Base-by-base conservation (phyloP, 352 stramenopile species). In the Phytophthora foliorum region DNA sequence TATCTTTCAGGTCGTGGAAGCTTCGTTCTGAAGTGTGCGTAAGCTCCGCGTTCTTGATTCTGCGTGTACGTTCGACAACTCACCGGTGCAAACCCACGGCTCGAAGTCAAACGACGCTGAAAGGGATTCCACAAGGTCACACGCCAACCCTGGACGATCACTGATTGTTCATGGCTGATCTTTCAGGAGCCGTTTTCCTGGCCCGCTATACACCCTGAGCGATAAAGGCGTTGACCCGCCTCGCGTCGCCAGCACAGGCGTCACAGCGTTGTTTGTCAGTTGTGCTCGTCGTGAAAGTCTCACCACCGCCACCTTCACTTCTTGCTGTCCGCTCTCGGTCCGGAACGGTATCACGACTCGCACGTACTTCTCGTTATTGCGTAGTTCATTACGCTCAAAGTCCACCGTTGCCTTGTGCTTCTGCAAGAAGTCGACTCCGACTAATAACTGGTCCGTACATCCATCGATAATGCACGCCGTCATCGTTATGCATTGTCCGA, bases 291-390 rank as follows among this genome's bases (percentile, higher is more conserved):
- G 38, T 3, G 21, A 29, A 38, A 72, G 9, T 0, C 56, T 36
- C 13, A 66, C 55, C 0, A 11, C 14, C 19, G 44, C 44, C 17
- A 53, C 54, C 11, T 62, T 51, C 10, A n/a, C 25, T 6, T 42
- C 25, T 6, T 39, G 24, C 0, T 21, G 1, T 2, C 11, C n/a
- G 6, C 13, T 4, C 9, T 21, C 19, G 0, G 49, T 56, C 31
- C 31, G 5, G 25, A 61, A 53, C 14, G 54, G 54, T 3, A 62
- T 22, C 6, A 51, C 39, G 0, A 62, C 25, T 8, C 25, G 29
- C 7, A 24, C 3, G 8, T 25, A 2, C 14, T 10, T 3, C 11
- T 32, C 21, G 16, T 53, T 17, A 16, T 52, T 39, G 4, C 24
- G 14, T 6, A 62, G 8, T 11, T 62, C 25, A n/a, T 52, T 44